Conservation (phyloP, 352 stramenopile species). For the Halophytophthora polymorphica region DNA sequence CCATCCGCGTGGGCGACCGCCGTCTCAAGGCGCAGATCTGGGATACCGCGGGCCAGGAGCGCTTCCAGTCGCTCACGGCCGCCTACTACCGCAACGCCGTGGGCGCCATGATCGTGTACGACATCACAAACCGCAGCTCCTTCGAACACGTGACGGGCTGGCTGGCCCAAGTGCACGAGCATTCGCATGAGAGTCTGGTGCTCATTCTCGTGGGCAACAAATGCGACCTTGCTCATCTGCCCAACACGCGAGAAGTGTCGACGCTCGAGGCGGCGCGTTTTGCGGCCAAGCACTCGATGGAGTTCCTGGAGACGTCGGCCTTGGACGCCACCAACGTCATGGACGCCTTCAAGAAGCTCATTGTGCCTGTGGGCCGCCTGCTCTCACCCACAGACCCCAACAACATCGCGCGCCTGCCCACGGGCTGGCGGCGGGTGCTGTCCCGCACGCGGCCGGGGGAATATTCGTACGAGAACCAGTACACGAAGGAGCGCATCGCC, state of each 20-base stretch:
- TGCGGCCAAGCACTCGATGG: slow-evolving; percentile 73
- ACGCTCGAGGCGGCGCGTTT: slow-evolving; percentile 85
- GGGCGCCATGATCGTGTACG: slow-evolving; percentile 91
- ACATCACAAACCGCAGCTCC: slow-evolving; percentile 86
- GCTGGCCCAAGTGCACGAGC: slow-evolving; percentile 78
- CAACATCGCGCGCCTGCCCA: slow-evolving; percentile 66
- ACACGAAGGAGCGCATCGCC: slow-evolving; percentile 85
- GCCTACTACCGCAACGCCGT: slow-evolving; percentile 91
- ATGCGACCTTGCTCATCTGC: slow-evolving; percentile 77
- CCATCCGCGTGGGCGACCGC: slow-evolving; percentile 75
- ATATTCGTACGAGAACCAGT: slow-evolving; percentile 89
- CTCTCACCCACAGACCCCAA: slow-evolving; percentile 58
- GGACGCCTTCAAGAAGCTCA: slow-evolving; percentile 87
- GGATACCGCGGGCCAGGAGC: slow-evolving; percentile 88
- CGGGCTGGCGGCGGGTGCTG: slow-evolving; percentile 74
- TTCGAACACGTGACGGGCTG: slow-evolving; percentile 80
- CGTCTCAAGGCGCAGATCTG: slow-evolving; percentile 88
- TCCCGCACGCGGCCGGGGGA: slow-evolving; percentile 82
- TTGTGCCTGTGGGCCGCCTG: slow-evolving; percentile 78
- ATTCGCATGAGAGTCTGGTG: slow-evolving; percentile 80
- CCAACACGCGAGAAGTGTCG: slow-evolving; percentile 77
- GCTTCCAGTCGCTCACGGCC: slow-evolving; percentile 90
- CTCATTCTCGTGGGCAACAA: slow-evolving; percentile 88
- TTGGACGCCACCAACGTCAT: slow-evolving; percentile 85
- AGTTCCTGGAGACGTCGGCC: slow-evolving; percentile 86